Percentiles rank a stretch among this genome's conserved stretches.
Evolutionary conservation across 225 moss, liverwort and hornwort genomes (phyloP).

Genomic region (Sphagnum tenellum): DNA sequence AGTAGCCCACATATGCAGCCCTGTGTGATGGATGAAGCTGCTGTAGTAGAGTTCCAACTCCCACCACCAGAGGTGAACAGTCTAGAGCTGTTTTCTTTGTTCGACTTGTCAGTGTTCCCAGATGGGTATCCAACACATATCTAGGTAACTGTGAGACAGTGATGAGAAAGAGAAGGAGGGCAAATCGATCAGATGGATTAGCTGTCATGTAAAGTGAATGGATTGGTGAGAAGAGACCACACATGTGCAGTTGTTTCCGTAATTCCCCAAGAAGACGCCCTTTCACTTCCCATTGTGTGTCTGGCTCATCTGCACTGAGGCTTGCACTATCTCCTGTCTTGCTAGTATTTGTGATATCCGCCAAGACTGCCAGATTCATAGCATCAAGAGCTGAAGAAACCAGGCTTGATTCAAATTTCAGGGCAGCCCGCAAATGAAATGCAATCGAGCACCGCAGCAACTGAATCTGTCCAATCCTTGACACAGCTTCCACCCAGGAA

Average conservation of each 20-base stretch:
- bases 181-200: conserved; percentile 36
- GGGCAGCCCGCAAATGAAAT: conserved; percentile 73
- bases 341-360: conserved; percentile 34
- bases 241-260: conserved; percentile 79
- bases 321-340: conserved; percentile 16
- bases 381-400: conserved; percentile 76
- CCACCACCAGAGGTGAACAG: conserved; percentile 84
- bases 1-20: conserved; percentile 58
- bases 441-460: conserved; percentile 72
- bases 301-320: conserved; percentile 15
- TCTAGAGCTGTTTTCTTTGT: conserved; percentile 81
- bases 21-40: conserved; percentile 84
- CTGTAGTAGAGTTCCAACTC: conserved; percentile 69
- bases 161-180: conserved; percentile 74
- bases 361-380: conserved; percentile 68
- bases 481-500: conserved; percentile 58
- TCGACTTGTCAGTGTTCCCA: conserved; percentile 93
- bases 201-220: conserved; percentile 61
- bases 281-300: conserved; percentile 41
- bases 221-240: conserved; percentile 62
- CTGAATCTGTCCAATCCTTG: conserved; percentile 83
- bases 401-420: conserved; percentile 65
- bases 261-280: conserved; percentile 65
- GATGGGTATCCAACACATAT: conserved; percentile 79
- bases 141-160: conserved; percentile 86